Evolutionary conservation across 768 basidiomycete species (phyloP).

Genomic region (Auricularia heimuer): DNA sequence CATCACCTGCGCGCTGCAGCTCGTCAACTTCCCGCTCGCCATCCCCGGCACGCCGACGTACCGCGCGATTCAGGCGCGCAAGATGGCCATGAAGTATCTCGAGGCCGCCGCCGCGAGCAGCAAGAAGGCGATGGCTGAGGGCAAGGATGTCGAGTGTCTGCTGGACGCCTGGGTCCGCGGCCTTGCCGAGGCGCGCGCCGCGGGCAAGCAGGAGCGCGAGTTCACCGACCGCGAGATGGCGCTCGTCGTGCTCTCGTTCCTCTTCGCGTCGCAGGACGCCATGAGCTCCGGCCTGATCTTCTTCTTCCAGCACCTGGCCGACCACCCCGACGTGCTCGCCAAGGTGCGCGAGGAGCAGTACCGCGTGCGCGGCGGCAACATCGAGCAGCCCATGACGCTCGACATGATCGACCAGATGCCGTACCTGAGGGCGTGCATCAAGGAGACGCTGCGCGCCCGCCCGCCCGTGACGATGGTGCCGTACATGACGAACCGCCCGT

Average conservation of each 20-base stretch:
- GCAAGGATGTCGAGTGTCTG: conserved; percentile 78
- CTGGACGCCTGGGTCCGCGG: conserved; percentile 85
- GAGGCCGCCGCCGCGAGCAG: conserved; percentile 66
- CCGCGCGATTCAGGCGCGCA: conserved; percentile 85
- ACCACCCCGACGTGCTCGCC: conserved; percentile 77
- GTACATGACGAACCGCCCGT: conserved; percentile 80
- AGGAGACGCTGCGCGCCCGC: conserved; percentile 83
- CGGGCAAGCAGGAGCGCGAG: conserved; percentile 67
- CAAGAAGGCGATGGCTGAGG: conserved; percentile 73
- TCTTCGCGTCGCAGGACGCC: conserved; percentile 94
- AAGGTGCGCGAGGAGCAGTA: conserved; percentile 91
- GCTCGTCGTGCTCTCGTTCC: conserved; percentile 92
- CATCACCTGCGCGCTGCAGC: conserved; percentile 89
- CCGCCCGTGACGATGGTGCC: conserved; percentile 99
- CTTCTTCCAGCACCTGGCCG: conserved; percentile 92
- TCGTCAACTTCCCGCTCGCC: conserved; percentile 97
- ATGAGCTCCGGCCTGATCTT: conserved; percentile 97
- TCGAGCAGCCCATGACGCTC: conserved; percentile 66
- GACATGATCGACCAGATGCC: conserved; percentile 89
- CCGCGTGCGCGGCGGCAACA: conserved; percentile 67
- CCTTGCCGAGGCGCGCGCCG: conserved; percentile 41
- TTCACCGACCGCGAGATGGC: conserved; percentile 94
- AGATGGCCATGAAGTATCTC: conserved; percentile 72
- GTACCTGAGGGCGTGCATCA: conserved; percentile 85
- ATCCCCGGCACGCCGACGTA: conserved; percentile 95